phyloP scores from a whole-genome alignment of 1,139 yeast genomes.

The Hyphopichia buzzinii region DNA sequence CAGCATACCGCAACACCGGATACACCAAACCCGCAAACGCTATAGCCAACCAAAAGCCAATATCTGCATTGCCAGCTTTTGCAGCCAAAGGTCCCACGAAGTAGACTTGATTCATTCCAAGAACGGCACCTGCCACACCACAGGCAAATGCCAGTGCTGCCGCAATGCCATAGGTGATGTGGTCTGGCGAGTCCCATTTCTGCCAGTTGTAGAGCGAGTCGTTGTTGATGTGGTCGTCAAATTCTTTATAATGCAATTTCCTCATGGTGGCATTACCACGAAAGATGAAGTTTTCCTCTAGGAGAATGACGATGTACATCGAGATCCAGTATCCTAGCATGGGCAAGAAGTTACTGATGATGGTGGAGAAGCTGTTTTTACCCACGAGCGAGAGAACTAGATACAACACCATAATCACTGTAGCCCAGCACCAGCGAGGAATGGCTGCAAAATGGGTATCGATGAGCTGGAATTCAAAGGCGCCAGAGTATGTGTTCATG shows the following conservation, averaged over 20 bases:
- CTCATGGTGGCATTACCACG: constrained; percentile 25
- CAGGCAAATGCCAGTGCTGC: constrained; percentile 56
- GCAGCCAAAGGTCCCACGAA: constrained; percentile 72
- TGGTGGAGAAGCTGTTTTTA: constrained; percentile 67
- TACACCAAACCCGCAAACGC: constrained; percentile 66
- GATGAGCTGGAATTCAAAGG: constrained; percentile 72
- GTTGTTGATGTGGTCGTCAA: constrained; percentile 4
- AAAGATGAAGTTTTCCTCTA: constrained; percentile 76
- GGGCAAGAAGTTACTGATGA: constrained; percentile 84
- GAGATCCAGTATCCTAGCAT: constrained; percentile 95
- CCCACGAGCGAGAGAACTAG: constrained; percentile 76
- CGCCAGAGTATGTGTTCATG: constrained; percentile 80
- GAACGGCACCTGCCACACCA: constrained; percentile 73
- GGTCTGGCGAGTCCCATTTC: constrained; percentile 57
- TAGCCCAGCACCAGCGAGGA: constrained; percentile 81
- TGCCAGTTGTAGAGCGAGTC: constrained; percentile 53
- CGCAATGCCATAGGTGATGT: constrained; percentile 63
- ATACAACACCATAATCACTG: constrained; percentile 62
- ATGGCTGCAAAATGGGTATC: constrained; percentile 59
- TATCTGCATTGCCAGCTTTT: constrained; percentile 60
- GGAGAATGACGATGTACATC: constrained; percentile 67
- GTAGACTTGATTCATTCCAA: constrained; percentile 82
- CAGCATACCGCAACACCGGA: constrained; percentile 63
- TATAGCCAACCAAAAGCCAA: constrained; percentile 81
- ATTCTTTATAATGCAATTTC: constrained; percentile 16